A percentile compares a stretch with the other conserved stretches of the same genome.
These are phyloP conservation scores for Eimeria tenella DNA, from an alignment of 169 alveolate genomes.

Conservation along the genomic window DNA sequence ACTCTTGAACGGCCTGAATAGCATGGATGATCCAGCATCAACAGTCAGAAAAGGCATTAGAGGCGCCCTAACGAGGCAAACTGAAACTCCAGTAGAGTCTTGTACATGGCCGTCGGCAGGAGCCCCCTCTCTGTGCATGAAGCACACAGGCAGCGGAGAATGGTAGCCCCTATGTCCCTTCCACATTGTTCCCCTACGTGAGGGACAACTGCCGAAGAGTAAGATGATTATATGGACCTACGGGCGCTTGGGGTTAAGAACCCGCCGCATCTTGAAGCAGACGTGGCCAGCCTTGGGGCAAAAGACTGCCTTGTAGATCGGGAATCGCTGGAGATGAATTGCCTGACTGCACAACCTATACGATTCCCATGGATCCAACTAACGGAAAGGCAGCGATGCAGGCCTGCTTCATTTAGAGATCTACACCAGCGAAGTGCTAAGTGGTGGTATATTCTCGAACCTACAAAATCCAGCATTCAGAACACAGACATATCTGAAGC, in stretches of 20 bases:
- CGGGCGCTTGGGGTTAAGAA: slow-evolving; percentile 47
- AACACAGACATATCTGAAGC: too few species aligned
- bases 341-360: neutral
- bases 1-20: slow-evolving; percentile 87
- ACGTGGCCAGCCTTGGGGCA: neutral
- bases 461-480: too few species aligned
- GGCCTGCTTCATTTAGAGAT: slow-evolving; percentile 27
- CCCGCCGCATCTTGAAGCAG: slow-evolving; percentile 27
- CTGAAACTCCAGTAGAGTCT: slow-evolving; percentile 3
- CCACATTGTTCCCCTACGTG: neutral
- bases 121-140: slow-evolving; percentile 14
- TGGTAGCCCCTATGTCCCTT: too few species aligned
- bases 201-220: neutral
- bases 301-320: neutral
- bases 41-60: slow-evolving; percentile 85
- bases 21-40: slow-evolving; percentile 86
- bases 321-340: neutral
- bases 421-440: neutral
- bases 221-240: neutral
- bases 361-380: slow-evolving; percentile 23
- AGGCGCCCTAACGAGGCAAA: slow-evolving; percentile 88
- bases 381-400: slow-evolving; percentile 1
- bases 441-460: too few species aligned
- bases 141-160: neutral
- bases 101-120: slow-evolving; percentile 8